These are phyloP conservation scores for Emergomyces orientalis DNA, from an alignment of 2,329 filamentous ascomycete genomes.

Conservation along the genomic window DNA sequence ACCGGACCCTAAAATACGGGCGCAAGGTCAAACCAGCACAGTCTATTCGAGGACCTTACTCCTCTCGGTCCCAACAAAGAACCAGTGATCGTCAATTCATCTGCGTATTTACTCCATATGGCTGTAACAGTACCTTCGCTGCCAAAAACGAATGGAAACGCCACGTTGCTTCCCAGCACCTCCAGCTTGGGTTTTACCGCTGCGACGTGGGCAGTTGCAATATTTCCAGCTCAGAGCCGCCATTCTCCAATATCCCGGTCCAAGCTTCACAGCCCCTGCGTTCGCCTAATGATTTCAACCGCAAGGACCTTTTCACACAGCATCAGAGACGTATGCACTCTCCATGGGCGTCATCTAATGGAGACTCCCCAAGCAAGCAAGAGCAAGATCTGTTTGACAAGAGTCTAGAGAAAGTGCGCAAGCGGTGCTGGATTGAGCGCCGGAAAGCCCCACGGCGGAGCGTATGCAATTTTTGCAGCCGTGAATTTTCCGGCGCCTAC, in stretches of 20 bases:
- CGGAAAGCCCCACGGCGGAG: slow-evolving; percentile 55
- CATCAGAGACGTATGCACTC: slow-evolving; percentile 81
- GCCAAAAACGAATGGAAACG: slow-evolving; percentile 95
- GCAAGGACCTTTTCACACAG: slow-evolving; percentile 85
- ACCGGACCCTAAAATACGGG: slow-evolving; percentile 1
- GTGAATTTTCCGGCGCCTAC: slow-evolving; percentile 50
- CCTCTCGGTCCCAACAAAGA: slow-evolving; percentile 6
- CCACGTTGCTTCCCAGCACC: slow-evolving; percentile 71
- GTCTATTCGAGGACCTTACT: background rate
- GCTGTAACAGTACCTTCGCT: slow-evolving; percentile 62
- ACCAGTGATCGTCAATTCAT: slow-evolving; percentile 42
- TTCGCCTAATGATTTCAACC: slow-evolving; percentile 64
- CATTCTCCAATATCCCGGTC: background rate
- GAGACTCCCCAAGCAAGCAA: slow-evolving; percentile 19
- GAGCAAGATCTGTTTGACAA: slow-evolving; percentile 39
- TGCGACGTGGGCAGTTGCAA: slow-evolving; percentile 58
- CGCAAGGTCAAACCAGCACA: background rate
- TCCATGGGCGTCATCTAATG: slow-evolving; percentile 38
- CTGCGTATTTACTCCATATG: slow-evolving; percentile 71
- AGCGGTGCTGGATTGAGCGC: slow-evolving; percentile 50
- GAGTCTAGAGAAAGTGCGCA: slow-evolving; percentile 48
- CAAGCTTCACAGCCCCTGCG: slow-evolving; percentile 11
- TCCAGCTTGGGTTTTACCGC: slow-evolving; percentile 63
- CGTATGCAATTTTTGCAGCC: slow-evolving; percentile 51
- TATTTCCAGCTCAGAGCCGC: slow-evolving; percentile 18